These are phyloP conservation scores for Monilinia fructicola DNA, from an alignment of 2,329 filamentous ascomycete species.

Conservation along the genomic window DNA sequence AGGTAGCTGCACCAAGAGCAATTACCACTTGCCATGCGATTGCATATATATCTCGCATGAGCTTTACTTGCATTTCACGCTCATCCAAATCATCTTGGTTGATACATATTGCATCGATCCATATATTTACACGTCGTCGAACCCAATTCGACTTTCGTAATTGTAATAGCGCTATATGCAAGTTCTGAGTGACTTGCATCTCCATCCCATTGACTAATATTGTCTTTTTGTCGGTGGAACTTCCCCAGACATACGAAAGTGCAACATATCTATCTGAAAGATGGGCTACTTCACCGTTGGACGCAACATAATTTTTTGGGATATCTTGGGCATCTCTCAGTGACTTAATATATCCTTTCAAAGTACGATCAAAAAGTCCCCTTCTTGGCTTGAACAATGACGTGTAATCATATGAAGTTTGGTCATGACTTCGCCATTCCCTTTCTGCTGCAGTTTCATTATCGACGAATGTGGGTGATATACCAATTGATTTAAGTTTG, in stretches of 20 bases:
- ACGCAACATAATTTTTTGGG: too few relatives aligned
- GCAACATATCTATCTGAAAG: conserved; percentile 19
- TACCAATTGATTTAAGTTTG: background rate
- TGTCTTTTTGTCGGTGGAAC: conserved; percentile 3
- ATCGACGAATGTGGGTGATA: background rate
- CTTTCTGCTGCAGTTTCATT: background rate
- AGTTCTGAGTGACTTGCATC: conserved; percentile 13
- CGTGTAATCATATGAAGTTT: conserved; percentile 1
- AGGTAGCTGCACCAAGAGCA: conserved; percentile 4
- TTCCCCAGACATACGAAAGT: conserved; percentile 21
- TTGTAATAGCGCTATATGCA: conserved; percentile 3
- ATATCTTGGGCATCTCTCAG: background rate
- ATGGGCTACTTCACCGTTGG: background rate
- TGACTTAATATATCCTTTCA: conserved; percentile 12
- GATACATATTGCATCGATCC: conserved; percentile 27
- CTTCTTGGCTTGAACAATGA: conserved; percentile 13
- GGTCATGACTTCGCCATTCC: background rate
- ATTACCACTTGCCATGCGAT: conserved; percentile 20
- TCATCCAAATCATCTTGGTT: conserved; percentile 26
- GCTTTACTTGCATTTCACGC: conserved; percentile 23
- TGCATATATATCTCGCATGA: conserved; percentile 25
- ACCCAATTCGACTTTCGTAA: conserved; percentile 14
- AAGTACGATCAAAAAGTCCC: conserved; percentile 9
- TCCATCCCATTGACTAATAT: conserved; percentile 16
- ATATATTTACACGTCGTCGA: conserved; percentile 13